A percentile compares a stretch with the other conserved stretches of the same genome.
These are phyloP conservation scores for Microbotryomycetes sp. DNA, from an alignment of 1,284 basidiomycete genomes.

Conservation along the genomic window DNA sequence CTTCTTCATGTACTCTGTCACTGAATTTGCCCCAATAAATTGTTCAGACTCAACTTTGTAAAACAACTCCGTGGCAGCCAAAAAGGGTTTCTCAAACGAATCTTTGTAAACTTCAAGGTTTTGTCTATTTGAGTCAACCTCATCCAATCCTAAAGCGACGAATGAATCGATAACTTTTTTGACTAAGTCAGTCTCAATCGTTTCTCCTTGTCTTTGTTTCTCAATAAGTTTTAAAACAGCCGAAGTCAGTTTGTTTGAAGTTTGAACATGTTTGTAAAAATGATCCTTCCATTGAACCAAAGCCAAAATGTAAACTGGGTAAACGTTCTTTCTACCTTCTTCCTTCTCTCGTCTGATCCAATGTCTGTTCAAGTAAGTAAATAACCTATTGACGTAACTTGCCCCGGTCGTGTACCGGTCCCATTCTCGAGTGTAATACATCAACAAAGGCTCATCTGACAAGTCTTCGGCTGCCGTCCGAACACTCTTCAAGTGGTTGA, in stretches of 20 bases:
- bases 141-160: slow-evolving; percentile 91
- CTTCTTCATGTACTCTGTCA: slow-evolving; percentile 95
- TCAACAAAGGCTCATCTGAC: slow-evolving; percentile 78
- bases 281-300: slow-evolving; percentile 91
- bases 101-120: slow-evolving; percentile 92
- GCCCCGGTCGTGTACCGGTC: slow-evolving; percentile 94
- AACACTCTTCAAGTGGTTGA: slow-evolving; percentile 63
- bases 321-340: slow-evolving; percentile 91
- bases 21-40: slow-evolving; percentile 82
- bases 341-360: slow-evolving; percentile 99
- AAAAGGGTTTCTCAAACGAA: slow-evolving; percentile 84
- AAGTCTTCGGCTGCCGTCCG: slow-evolving; percentile 67
- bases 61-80: slow-evolving; percentile 80
- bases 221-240: slow-evolving; percentile 86
- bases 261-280: slow-evolving; percentile 82
- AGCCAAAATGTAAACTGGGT: slow-evolving; percentile 91
- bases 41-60: slow-evolving; percentile 86
- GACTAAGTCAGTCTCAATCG: slow-evolving; percentile 84
- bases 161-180: slow-evolving; percentile 97
- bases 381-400: slow-evolving; percentile 90
- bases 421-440: slow-evolving; percentile 91
- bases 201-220: slow-evolving; percentile 88
- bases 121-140: slow-evolving; percentile 79
- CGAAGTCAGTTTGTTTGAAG: slow-evolving; percentile 69
- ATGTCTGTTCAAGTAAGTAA: slow-evolving; percentile 95